phyloP scores from a whole-genome alignment of 78 protist genomes.

The Dictyostelium intermedium region DNA sequence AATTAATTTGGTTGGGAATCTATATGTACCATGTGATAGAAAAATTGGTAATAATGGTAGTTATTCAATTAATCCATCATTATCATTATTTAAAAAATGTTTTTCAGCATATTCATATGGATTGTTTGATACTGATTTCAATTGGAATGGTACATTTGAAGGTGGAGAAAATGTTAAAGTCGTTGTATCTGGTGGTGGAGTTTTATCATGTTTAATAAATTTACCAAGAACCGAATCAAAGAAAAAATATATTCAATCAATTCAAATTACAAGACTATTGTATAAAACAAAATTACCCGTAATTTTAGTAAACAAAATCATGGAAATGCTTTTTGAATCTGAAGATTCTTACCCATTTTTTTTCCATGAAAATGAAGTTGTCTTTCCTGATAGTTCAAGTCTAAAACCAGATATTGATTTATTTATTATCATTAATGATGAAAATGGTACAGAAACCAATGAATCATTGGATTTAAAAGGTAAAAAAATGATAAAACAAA shows the following conservation, averaged over 20 bases:
- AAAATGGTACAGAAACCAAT: not conserved
- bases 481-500: not conserved
- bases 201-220: not conserved
- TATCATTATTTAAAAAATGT: not conserved
- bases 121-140: not conserved
- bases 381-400: not conserved
- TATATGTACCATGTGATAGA: no score
- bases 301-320: not conserved
- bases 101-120: not conserved
- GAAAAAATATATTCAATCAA: not conserved
- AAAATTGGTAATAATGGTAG: not conserved
- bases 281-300: not conserved
- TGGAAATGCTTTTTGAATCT: not conserved
- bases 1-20: not conserved
- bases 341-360: not conserved
- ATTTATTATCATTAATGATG: not conserved
- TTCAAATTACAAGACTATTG: not conserved
- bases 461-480: not conserved
- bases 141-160: not conserved
- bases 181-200: not conserved
- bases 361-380: no score
- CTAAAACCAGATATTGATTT: not conserved
- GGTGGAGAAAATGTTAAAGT: not conserved
- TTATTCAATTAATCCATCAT: not conserved
- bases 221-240: not conserved